Evolutionary conservation across 495 filamentous ascomycete genomes (phyloP).

Genomic region (Opeltia flavorubescens): DNA sequence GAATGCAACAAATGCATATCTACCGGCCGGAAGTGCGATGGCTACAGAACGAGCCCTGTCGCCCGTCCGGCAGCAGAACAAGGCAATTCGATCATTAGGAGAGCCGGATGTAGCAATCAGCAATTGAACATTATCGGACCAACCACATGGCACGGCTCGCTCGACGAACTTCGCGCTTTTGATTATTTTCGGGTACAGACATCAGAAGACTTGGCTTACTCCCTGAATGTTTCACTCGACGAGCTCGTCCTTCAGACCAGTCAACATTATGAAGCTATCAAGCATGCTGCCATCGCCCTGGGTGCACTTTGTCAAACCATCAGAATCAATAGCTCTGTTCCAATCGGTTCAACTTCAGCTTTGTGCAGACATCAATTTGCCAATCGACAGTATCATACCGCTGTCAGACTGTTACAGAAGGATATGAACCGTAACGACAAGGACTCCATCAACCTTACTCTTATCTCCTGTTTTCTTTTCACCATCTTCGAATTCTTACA

Average conservation of each 20-base stretch:
- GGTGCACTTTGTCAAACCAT: slow-evolving; percentile 9
- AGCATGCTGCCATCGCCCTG: slow-evolving; percentile 12
- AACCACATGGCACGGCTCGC: slow-evolving; percentile 5
- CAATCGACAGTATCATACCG: slow-evolving; percentile 9
- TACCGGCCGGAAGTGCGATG: slow-evolving; percentile 34
- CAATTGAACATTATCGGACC: neutral
- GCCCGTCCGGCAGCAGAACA: neutral
- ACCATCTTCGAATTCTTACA: slow-evolving; percentile 39
- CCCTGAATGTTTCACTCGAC: neutral
- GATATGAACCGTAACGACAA: slow-evolving; percentile 6
- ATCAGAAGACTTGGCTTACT: neutral
- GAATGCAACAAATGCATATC: slow-evolving; percentile 38
- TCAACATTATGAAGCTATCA: slow-evolving; percentile 8
- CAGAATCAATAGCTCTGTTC: neutral
- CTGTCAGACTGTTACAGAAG: slow-evolving; percentile 8
- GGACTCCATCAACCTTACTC: slow-evolving; percentile 22
- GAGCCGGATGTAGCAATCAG: neutral
- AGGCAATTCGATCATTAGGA: neutral
- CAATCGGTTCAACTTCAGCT: slow-evolving; percentile 2
- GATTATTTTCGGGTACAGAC: slow-evolving; percentile 8
- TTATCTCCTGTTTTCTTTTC: slow-evolving; percentile 42
- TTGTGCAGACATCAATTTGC: slow-evolving; percentile 11
- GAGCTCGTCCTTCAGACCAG: slow-evolving; percentile 14
- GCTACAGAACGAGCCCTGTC: slow-evolving; percentile 13
- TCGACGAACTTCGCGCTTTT: slow-evolving; percentile 7